Evolutionary conservation across 305 asterid species (phyloP).

Genomic region (Caryopteris hybrid): DNA sequence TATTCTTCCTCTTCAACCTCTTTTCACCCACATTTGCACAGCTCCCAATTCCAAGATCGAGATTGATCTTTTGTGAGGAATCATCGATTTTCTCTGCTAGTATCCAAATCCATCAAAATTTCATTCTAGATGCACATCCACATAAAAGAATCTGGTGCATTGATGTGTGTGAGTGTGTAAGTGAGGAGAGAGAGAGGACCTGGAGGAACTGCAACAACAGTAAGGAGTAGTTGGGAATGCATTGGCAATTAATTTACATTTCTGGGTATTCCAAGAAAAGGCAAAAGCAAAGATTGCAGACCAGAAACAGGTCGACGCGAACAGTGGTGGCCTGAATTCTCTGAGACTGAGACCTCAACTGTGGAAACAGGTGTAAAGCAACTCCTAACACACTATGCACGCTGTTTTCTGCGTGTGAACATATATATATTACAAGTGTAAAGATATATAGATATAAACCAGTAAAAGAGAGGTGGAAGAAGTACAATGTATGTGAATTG

Average conservation of each 20-base stretch:
- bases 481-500: not conserved
- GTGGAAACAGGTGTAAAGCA: conserved; percentile 33
- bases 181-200: conserved; percentile 26
- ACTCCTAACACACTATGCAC: conserved; percentile 19
- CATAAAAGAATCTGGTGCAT: not conserved
- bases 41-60: conserved; percentile 41
- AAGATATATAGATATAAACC: not conserved
- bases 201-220: conserved; percentile 19
- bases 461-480: not conserved
- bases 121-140: conserved; percentile 17
- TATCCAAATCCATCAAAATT: conserved; percentile 3
- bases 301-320: conserved; percentile 20
- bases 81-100: conserved; percentile 11
- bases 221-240: conserved; percentile 35
- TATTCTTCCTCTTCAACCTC: conserved; percentile 16
- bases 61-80: conserved; percentile 26
- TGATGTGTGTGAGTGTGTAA: not conserved
- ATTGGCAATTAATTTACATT: conserved; percentile 28
- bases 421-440: too few species aligned
- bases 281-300: conserved; percentile 13
- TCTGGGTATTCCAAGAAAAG: conserved; percentile 19
- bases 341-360: conserved; percentile 33
- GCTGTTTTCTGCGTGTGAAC: not conserved
- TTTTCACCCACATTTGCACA: conserved; percentile 13
- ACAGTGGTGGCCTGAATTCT: conserved; percentile 27